Conservation (phyloP, 208 protist genomes). For the Wallacemonas sp. region DNA sequence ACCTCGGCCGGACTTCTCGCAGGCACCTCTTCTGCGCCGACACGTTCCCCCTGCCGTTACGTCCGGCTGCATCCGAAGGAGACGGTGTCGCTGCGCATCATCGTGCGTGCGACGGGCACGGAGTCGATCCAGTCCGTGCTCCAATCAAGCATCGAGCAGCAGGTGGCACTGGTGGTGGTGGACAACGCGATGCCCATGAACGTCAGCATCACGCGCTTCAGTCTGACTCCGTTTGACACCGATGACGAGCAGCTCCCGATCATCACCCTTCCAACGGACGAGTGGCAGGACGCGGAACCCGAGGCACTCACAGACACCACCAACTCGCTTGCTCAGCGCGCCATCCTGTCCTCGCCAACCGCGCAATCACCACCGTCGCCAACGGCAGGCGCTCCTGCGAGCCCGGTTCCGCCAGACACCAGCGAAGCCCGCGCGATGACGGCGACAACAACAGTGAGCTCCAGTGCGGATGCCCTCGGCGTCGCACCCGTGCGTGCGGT, state of each 20-base stretch:
- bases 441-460: too few species aligned
- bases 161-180: constrained; percentile 58
- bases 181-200: constrained; percentile 80
- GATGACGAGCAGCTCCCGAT: constrained; percentile 12
- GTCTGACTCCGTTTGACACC: constrained; percentile 20
- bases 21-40: not conserved
- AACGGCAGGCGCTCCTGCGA: too few species aligned
- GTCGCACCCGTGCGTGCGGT: not conserved
- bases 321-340: too few species aligned
- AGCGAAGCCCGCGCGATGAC: too few species aligned
- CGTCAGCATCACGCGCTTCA: constrained; percentile 57
- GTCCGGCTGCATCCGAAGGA: constrained; percentile 1
- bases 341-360: too few species aligned
- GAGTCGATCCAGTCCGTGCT: constrained; percentile 21
- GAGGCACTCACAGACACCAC: too few species aligned
- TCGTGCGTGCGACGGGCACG: not conserved
- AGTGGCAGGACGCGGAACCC: too few species aligned
- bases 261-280: not conserved
- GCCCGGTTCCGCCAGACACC: too few species aligned
- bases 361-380: too few species aligned
- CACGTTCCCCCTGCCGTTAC: not conserved
- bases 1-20: not conserved
- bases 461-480: too few species aligned
- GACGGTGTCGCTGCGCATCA: not conserved
- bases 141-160: constrained; percentile 63